These are phyloP conservation scores for Fusarium sp. DNA, from an alignment of 2,329 filamentous ascomycete species.

Conservation along the genomic window DNA sequence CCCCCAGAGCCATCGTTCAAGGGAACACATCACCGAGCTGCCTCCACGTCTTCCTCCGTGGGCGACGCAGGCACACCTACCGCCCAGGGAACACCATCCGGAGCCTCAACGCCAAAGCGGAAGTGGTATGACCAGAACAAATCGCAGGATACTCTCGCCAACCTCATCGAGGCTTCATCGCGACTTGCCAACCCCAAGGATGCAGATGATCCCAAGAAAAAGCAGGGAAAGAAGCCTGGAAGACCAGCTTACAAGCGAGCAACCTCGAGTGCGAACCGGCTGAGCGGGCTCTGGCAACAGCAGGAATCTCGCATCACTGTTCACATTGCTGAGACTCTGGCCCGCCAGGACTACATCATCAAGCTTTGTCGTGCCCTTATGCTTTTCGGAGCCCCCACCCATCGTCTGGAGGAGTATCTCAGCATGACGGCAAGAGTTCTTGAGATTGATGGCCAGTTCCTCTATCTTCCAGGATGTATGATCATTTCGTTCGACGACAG, in stretches of 20 bases:
- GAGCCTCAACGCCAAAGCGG: constrained; percentile 56
- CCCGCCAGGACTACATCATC: constrained; percentile 83
- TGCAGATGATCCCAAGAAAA: constrained; percentile 24
- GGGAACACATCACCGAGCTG: constrained; percentile 39
- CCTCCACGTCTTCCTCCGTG: constrained; percentile 44
- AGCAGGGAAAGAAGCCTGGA: constrained; percentile 47
- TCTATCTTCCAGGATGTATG: constrained; percentile 93
- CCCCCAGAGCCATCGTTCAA: constrained; percentile 46
- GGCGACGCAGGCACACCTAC: constrained; percentile 49
- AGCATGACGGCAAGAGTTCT: constrained; percentile 84
- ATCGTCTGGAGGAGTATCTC: constrained; percentile 90
- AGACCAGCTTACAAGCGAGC: constrained; percentile 51
- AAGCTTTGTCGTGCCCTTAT: constrained; percentile 87
- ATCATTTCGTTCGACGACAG: constrained; percentile 86
- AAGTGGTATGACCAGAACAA: constrained; percentile 63
- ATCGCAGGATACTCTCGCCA: constrained; percentile 59
- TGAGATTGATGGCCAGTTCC: constrained; percentile 86
- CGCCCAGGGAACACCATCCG: constrained; percentile 52
- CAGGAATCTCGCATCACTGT: constrained; percentile 60
- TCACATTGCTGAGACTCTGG: constrained; percentile 73
- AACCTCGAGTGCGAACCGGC: constrained; percentile 49
- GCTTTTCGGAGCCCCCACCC: constrained; percentile 88
- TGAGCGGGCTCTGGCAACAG: constrained; percentile 55
- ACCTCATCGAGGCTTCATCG: constrained; percentile 59
- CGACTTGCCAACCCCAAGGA: constrained; percentile 53